Conservation (phyloP, 148 eudicot species). For the Spergularia bocconei region DNA sequence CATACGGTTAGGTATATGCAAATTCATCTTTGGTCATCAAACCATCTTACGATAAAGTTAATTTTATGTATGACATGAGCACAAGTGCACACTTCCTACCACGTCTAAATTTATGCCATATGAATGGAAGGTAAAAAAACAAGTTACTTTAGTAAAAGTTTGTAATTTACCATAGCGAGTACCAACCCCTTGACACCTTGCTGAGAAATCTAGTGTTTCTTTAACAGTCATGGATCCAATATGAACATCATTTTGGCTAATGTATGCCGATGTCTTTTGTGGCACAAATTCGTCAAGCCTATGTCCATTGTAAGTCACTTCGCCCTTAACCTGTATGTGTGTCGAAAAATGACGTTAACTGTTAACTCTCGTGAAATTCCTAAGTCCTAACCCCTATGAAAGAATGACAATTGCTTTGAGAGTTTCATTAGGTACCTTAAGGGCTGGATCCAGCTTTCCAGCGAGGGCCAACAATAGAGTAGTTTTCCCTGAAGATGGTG, state of each 20-base stretch:
- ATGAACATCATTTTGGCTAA: constrained; percentile 96
- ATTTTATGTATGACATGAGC: too few species aligned
- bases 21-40: too few species aligned
- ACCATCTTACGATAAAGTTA: too few species aligned
- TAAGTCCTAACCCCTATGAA: background rate
- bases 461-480: constrained; percentile 92
- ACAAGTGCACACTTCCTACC: too few species aligned
- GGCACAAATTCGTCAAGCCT: constrained; percentile 76
- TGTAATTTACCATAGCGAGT: constrained; percentile 60
- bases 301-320: constrained; percentile 77
- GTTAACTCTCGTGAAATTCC: background rate
- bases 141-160: background rate
- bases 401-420: background rate
- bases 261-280: constrained; percentile 83
- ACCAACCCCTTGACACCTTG: constrained; percentile 92
- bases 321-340: constrained; percentile 57
- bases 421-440: constrained; percentile 43
- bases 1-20: too few species aligned
- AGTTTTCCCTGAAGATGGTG: constrained; percentile 96
- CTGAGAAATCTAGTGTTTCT: constrained; percentile 93
- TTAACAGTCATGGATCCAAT: constrained; percentile 94
- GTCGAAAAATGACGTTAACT: too few species aligned
- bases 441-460: constrained; percentile 68
- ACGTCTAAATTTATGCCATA: too few species aligned
- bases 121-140: too few species aligned